A percentile compares a stretch with the other conserved stretches of the same genome.
phyloP scores from a whole-genome alignment of 768 basidiomycete species.

The Leucocoprinus sp. region DNA sequence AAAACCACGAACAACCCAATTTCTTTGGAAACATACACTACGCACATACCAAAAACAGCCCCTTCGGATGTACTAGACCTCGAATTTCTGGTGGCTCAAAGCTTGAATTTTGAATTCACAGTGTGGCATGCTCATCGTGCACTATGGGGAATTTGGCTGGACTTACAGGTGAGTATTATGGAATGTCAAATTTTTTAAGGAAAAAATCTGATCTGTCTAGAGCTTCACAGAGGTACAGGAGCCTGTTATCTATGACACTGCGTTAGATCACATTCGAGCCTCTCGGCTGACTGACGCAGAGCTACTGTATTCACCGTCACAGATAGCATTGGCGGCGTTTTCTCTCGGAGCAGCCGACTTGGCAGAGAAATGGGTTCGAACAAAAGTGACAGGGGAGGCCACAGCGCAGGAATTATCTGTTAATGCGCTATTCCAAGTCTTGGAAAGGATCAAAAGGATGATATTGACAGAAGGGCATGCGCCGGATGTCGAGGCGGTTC shows the following conservation, averaged over 20 bases:
- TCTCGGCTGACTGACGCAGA: constrained; percentile 89
- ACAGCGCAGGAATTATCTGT: constrained; percentile 9
- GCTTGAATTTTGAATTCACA: constrained; percentile 88
- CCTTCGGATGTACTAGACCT: constrained; percentile 85
- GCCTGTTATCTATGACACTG: constrained; percentile 53
- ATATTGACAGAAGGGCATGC: constrained; percentile 47
- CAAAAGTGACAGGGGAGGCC: constrained; percentile 20
- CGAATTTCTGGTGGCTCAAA: constrained; percentile 94
- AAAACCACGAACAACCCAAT: constrained; percentile 97
- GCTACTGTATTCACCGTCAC: constrained; percentile 86
- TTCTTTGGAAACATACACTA: constrained; percentile 76
- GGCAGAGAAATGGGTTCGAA: constrained; percentile 50
- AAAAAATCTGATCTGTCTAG: constrained; percentile 28
- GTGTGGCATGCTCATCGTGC: constrained; percentile 89
- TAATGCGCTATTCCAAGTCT: constrained; percentile 17
- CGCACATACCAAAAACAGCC: constrained; percentile 73
- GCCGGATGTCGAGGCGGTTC: constrained; percentile 77
- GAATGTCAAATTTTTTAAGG: not conserved
- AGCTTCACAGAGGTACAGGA: constrained; percentile 44
- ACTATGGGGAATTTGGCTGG: constrained; percentile 82
- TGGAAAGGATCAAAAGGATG: constrained; percentile 47
- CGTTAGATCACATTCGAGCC: constrained; percentile 59
- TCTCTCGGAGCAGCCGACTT: constrained; percentile 56
- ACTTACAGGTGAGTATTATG: constrained; percentile 59
- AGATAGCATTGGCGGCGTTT: constrained; percentile 81